These are phyloP conservation scores for Fusarium udum DNA, from an alignment of 2,329 filamentous ascomycete genomes.

Conservation along the genomic window DNA sequence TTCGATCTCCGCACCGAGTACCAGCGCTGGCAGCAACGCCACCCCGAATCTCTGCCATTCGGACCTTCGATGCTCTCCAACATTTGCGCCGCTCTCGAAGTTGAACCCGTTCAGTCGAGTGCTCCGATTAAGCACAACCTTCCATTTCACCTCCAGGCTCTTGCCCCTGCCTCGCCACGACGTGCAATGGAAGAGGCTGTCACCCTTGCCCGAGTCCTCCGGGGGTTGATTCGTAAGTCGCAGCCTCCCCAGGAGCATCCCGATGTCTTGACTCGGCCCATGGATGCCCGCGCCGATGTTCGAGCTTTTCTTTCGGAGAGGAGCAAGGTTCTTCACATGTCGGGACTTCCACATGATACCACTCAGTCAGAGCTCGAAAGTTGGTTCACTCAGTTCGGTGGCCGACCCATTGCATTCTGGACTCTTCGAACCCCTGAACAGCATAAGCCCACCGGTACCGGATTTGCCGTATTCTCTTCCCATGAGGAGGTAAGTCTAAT, in stretches of 20 bases:
- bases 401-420: conserved; percentile 98
- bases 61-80: conserved; percentile 95
- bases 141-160: conserved; percentile 94
- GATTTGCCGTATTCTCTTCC: conserved; percentile 98
- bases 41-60: conserved; percentile 96
- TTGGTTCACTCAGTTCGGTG: conserved; percentile 99
- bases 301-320: conserved; percentile 94
- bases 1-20: conserved; percentile 98
- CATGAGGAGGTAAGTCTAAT: conserved; percentile 87
- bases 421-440: conserved; percentile 97
- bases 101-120: conserved; percentile 96
- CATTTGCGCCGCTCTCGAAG: conserved; percentile 97
- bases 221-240: conserved; percentile 93
- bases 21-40: conserved; percentile 97
- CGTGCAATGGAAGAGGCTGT: conserved; percentile 98
- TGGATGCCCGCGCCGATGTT: conserved; percentile 97
- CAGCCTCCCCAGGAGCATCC: conserved; percentile 93
- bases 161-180: conserved; percentile 93
- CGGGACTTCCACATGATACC: conserved; percentile 94
- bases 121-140: conserved; percentile 99
- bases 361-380: conserved; percentile 98
- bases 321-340: conserved; percentile 98
- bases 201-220: conserved; percentile 89
- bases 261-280: conserved; percentile 91
- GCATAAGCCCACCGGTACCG: conserved; percentile 98